Base-by-base conservation (phyloP, 306 rosid species). In the Begonia loranthoides region DNA sequence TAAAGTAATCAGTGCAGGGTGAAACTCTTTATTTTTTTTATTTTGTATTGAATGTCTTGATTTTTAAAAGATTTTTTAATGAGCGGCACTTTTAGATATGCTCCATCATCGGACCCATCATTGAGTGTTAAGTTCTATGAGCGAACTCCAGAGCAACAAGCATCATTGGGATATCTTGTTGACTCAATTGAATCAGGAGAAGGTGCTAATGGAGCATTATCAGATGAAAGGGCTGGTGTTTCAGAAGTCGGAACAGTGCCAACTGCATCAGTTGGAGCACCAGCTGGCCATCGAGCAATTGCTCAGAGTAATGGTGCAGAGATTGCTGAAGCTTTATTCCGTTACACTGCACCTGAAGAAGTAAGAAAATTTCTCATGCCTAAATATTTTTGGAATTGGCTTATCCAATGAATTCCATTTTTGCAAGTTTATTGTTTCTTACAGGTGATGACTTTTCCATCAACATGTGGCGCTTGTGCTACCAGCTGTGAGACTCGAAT, bases 361-460 rank as follows among this genome's bases (percentile, higher is more conserved):
- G 95, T 90, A 59, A 59, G 48, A 48, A 21, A 54, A 33, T 41
- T 41, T 43, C 45, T 21, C 57, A 63, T 45, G 12, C 60, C 17
- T 59, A 17, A 19, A 19, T 38, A 9, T 19, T 12, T 49, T 8
- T 17, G 39, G 19, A 17, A 52, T 72, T 45, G 51, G 38, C 45
- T n/a, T n/a, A 52, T 60, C 40, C 43, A 12, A 50, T 17, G 44
- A 56, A 41, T 41, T n/a, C 2, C 9, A 12, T 45, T 15, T 46
- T 63, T 59, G 19, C 36, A 15, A 28, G 36, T 57, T 54, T 71
- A 47, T 24, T 21, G 40, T 46, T 48, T 68, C 70, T 28, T 28
- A 21, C 75, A 90, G 99, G 99, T 90, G 71, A 90, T 85, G 95
- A 86, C 99, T 62, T 90, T 90, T 68, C 99, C 99, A 46, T 76